Evolutionary conservation across 1,139 yeast genomes (phyloP), one percentile per base, ranked within the genome.

Genomic region (Hanseniaspora uvarum): DNA sequence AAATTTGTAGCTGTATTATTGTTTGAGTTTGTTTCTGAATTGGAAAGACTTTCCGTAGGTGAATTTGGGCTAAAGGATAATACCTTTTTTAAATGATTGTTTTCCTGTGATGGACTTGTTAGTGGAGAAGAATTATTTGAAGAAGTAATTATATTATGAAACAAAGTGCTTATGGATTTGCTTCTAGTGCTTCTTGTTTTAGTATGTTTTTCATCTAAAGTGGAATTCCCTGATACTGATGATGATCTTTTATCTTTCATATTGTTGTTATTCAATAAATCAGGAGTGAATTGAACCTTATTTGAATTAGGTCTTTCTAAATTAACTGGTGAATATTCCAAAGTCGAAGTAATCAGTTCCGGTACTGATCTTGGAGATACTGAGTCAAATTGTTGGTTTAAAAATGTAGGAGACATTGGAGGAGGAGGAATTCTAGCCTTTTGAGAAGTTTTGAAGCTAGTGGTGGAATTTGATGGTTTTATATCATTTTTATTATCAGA

Each of bases 131-230:
- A 8, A 14, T 28, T 41, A 21, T 41, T 41, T 4, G 30, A 21
- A 16, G 53, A 36, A 12, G 53, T 21, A 7, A 41, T 18, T 16
- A 49, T 41, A 14, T 49, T 45, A 34, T 43, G 44, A 19, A 49
- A 41, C n/a, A 49, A 23, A 2, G 47, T 19, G 8, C 47, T 40
- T 11, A 49, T 41, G 1, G 53, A 34, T 18, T 43, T 44, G 12
- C 53, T 49, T 49, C 46, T 49, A 19, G 23, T 37, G 6, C 36
- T 2, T 12, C 43, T 33, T 24, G 46, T 40, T 21, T 23, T 34
- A n/a, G 37, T 6, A 12, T 36, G 4, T 28, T 34, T 28, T 3
- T 18, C 34, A n/a, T 12, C 10, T n/a, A 40, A 11, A 30, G 7
- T 19, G n/a, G 40, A 31, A 3, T 46, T n/a, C 16, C 21, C 46